Evolutionary conservation across 2,329 filamentous ascomycete species (phyloP).

Genomic region (Claviceps monticola): DNA sequence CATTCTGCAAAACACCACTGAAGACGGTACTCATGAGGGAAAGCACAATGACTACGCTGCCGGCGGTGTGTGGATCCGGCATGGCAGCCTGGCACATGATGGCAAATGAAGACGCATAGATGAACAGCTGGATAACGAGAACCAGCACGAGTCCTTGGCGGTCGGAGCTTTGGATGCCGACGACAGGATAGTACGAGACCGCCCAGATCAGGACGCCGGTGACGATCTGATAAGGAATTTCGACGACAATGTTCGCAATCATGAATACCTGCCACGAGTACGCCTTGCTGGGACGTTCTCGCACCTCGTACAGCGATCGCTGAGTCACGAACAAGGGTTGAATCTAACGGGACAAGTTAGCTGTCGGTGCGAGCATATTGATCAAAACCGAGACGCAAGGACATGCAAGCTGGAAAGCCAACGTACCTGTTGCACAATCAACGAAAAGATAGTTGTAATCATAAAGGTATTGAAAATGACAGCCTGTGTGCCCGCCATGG

Average conservation of each 20-base stretch:
- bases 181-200: slow-evolving; percentile 54
- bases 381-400: too few species aligned
- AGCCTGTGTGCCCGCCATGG: slow-evolving; percentile 57
- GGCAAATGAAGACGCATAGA: slow-evolving; percentile 60
- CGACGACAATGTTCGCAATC: slow-evolving; percentile 55
- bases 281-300: slow-evolving; percentile 58
- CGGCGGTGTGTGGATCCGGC: slow-evolving; percentile 54
- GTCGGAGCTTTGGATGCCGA: slow-evolving; percentile 32
- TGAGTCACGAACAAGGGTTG: slow-evolving; percentile 68
- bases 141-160: slow-evolving; percentile 53
- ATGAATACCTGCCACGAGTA: slow-evolving; percentile 69
- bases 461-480: slow-evolving; percentile 65
- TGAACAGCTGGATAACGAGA: slow-evolving; percentile 49
- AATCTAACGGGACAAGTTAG: background rate
- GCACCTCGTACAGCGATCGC: slow-evolving; percentile 61
- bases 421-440: slow-evolving; percentile 47
- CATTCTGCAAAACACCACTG: slow-evolving; percentile 49
- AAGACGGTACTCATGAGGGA: slow-evolving; percentile 47
- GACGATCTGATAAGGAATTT: slow-evolving; percentile 57
- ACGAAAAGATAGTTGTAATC: slow-evolving; percentile 62
- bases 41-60: slow-evolving; percentile 45
- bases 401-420: too few species aligned
- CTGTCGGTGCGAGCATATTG: too few species aligned
- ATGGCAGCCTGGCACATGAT: slow-evolving; percentile 57
- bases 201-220: slow-evolving; percentile 49